Evolutionary conservation across 768 basidiomycete genomes (phyloP).

Genomic region (Hygrocybe punicea): DNA sequence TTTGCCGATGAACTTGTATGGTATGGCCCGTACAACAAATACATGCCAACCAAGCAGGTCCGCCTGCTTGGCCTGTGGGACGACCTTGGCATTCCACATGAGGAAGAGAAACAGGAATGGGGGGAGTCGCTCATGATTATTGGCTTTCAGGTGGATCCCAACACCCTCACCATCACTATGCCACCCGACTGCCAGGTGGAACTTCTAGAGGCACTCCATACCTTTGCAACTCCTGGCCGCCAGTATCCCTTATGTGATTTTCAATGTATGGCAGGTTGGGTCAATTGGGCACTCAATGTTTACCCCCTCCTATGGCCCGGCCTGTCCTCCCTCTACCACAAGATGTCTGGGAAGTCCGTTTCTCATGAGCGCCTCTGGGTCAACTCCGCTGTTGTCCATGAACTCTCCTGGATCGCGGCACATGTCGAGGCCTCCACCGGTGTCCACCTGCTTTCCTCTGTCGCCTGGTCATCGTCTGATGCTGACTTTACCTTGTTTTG

Average conservation of each 20-base stretch:
- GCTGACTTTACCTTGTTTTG: too few species aligned
- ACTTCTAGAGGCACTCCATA: too few species aligned
- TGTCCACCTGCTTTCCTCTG: not conserved
- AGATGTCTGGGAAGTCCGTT: slow-evolving; percentile 18
- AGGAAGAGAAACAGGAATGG: slow-evolving; percentile 28
- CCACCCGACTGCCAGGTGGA: not conserved
- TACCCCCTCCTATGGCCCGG: slow-evolving; percentile 26
- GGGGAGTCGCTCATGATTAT: slow-evolving; percentile 24
- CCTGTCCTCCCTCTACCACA: slow-evolving; percentile 26
- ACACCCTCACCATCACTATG: slow-evolving; percentile 18
- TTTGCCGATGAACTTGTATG: slow-evolving; percentile 6
- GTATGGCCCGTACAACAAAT: slow-evolving; percentile 12
- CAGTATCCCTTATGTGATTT: not conserved
- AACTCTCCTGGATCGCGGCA: not conserved
- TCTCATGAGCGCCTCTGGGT: not conserved
- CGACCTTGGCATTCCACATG: slow-evolving; percentile 28
- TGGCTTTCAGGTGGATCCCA: slow-evolving; percentile 31
- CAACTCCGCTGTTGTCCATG: not conserved
- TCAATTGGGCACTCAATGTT: slow-evolving; percentile 35
- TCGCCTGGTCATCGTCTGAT: not conserved
- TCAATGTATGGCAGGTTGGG: slow-evolving; percentile 25
- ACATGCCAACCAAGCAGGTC: slow-evolving; percentile 24
- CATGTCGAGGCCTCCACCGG: slow-evolving; percentile 3
- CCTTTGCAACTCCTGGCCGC: not conserved
- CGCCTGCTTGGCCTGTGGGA: slow-evolving; percentile 33